phyloP scores from a whole-genome alignment of 345 rosid genomes.

The Camelina neglecta region DNA sequence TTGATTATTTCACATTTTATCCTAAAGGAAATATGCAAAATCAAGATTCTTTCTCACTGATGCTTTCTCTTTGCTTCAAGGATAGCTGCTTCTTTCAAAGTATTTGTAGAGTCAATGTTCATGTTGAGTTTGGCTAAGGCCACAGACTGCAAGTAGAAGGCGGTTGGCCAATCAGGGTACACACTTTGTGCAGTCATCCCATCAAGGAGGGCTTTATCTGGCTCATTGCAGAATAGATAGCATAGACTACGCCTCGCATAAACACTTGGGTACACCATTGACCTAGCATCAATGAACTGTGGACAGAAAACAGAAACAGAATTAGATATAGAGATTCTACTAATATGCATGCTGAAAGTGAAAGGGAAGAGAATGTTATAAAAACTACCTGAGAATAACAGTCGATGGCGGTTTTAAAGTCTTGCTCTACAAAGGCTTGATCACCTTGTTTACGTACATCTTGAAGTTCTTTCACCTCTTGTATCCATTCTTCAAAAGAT shows the following conservation, averaged over 20 bases:
- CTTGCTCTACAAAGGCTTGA: conserved; percentile 76
- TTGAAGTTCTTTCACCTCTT: conserved; percentile 76
- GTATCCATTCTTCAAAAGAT: conserved; percentile 94
- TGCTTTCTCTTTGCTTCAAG: conserved; percentile 77
- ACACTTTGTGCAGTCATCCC: conserved; percentile 90
- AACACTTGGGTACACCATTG: conserved; percentile 76
- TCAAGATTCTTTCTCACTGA: conserved; percentile 53
- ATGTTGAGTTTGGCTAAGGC: conserved; percentile 87
- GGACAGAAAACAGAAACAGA: not conserved
- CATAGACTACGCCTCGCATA: conserved; percentile 91
- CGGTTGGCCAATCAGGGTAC: conserved; percentile 86
- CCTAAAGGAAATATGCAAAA: conserved; percentile 13
- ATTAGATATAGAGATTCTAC: not conserved
- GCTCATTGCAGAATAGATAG: conserved; percentile 71
- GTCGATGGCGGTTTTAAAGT: conserved; percentile 85
- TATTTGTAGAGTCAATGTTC: conserved; percentile 82
- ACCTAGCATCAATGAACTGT: conserved; percentile 77
- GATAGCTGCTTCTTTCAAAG: conserved; percentile 78
- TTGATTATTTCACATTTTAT: not conserved
- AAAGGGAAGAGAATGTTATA: not conserved
- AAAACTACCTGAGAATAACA: conserved; percentile 78
- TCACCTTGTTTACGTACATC: conserved; percentile 88
- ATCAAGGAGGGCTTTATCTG: conserved; percentile 80
- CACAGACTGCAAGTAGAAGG: conserved; percentile 93
- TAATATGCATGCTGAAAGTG: not conserved